Conservation (phyloP, 306 rosid genomes). For the Potentilla sterilis region DNA sequence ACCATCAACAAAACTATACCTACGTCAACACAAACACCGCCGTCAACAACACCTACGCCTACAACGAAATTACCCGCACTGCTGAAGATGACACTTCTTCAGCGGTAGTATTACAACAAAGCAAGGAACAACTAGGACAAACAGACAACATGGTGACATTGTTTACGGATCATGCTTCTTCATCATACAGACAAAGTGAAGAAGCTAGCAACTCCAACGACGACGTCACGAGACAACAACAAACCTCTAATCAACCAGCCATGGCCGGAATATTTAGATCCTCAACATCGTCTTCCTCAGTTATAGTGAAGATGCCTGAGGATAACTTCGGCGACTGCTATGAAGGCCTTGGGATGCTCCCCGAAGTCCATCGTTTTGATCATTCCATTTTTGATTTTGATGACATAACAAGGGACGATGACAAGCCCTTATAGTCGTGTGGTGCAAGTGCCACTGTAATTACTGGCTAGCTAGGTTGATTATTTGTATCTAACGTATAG, state of each 20-base stretch:
- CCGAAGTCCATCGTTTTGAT: constrained; percentile 10
- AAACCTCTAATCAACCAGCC: not conserved
- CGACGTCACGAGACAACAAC: not conserved
- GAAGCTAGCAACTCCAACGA: not conserved
- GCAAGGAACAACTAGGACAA: constrained; percentile 17
- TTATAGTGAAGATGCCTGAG: not conserved
- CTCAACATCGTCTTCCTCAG: not conserved
- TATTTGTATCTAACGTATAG: too few relatives aligned
- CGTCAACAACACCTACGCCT: not conserved
- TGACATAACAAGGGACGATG: not conserved
- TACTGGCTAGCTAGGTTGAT: not conserved
- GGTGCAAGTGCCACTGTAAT: not conserved
- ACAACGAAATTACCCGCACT: not conserved
- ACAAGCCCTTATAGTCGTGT: not conserved
- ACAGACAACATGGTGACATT: not conserved
- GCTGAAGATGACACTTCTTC: constrained; percentile 4
- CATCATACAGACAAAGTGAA: not conserved
- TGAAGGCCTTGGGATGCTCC: constrained; percentile 21
- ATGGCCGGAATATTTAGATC: not conserved
- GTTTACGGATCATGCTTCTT: constrained; percentile 10
- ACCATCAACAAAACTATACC: not conserved
- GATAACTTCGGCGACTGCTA: constrained; percentile 21
- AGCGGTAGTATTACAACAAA: constrained; percentile 9
- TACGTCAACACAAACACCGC: not conserved
- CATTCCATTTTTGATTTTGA: not conserved